phyloP scores from a whole-genome alignment of 2,329 filamentous ascomycete species.

The Curvularia eragrostidis region DNA sequence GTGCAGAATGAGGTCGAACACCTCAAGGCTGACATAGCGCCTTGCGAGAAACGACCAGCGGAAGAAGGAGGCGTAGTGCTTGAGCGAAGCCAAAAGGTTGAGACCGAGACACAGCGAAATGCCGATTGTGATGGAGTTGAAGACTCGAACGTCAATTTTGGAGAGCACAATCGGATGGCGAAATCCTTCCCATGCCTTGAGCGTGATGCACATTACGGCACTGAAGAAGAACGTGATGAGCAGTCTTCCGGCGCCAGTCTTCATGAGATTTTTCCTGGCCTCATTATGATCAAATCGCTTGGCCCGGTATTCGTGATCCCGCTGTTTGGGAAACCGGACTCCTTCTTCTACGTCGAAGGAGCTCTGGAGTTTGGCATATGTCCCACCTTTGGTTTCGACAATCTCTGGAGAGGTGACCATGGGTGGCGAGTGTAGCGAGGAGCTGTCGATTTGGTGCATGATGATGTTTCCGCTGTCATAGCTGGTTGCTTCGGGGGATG shows the following conservation, averaged over 20 bases:
- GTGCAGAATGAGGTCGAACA: slow-evolving; percentile 46
- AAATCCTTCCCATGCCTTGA: slow-evolving; percentile 44
- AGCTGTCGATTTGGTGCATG: slow-evolving; percentile 30
- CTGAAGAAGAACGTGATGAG: slow-evolving; percentile 42
- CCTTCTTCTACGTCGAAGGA: slow-evolving; percentile 29
- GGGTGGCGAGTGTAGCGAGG: slow-evolving; percentile 18
- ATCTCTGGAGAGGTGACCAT: slow-evolving; percentile 23
- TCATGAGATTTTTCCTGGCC: slow-evolving; percentile 38
- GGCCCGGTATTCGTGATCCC: slow-evolving; percentile 19
- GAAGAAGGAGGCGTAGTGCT: slow-evolving; percentile 43
- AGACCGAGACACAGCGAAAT: slow-evolving; percentile 45
- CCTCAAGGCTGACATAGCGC: slow-evolving; percentile 43
- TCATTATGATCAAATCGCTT: slow-evolving; percentile 45
- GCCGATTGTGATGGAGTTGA: slow-evolving; percentile 45
- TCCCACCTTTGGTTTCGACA: slow-evolving; percentile 24
- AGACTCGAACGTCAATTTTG: slow-evolving; percentile 37
- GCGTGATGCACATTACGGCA: slow-evolving; percentile 34
- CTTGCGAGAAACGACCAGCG: slow-evolving; percentile 45
- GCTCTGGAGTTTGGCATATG: slow-evolving; percentile 26
- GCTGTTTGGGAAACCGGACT: slow-evolving; percentile 21
- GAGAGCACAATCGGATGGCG: slow-evolving; percentile 30
- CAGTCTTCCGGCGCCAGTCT: slow-evolving; percentile 35
- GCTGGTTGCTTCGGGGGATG: slow-evolving; percentile 21
- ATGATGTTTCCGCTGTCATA: slow-evolving; percentile 33
- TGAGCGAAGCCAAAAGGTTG: slow-evolving; percentile 44